Base-by-base conservation (phyloP, 108 stramenopile genomes). In the Skeletonema potamos region DNA sequence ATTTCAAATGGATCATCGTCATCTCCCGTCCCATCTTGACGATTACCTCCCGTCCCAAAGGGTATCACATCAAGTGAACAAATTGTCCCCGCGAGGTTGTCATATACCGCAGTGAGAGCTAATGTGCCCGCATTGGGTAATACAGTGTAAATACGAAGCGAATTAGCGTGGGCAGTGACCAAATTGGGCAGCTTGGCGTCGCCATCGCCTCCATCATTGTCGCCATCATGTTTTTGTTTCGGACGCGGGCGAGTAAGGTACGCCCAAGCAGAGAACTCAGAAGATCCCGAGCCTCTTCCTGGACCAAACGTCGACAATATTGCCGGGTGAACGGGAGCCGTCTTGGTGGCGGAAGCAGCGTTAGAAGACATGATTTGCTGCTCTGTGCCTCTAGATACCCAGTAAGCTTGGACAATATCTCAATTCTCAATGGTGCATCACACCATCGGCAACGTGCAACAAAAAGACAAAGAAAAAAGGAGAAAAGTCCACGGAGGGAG, bases 131-230 rank as follows among this genome's bases (percentile, higher is more conserved):
- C 89, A 22, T 79, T 56, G 1, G 81, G 68, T 11, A 83, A 64
- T 6, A 92, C 56, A 18, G 76, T 72, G 64, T 91, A 92, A 17
- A 95, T 72, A 2, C 79, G 74, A 12, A 95, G 58, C 7, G 91
- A 79, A n/a, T 84, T 87, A 17, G 84, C 80, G 37, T 91, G 83
- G 2, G 93, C 93, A 20, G 91, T 95, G 58, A 95, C 87, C 64
- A 94, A 72, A 70, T 94, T 87, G 10, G 89, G 89, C n/a, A 86
- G 28, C 13, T 61, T 62, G 27, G 74, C 39, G 27, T 73, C 56
- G 26, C 51, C 66, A 17, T 74, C 46, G 10, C 24, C 46, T 17
- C 32, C 48, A 18, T 0, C 27, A 28, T 17, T 41, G 20, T 15
- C 54, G 37, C 6, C 36, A 60, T 20, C 62, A 43, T 33, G 41